phyloP scores from a whole-genome alignment of 2,329 filamentous ascomycete species.

The Colletotrichum neosansevieriae region DNA sequence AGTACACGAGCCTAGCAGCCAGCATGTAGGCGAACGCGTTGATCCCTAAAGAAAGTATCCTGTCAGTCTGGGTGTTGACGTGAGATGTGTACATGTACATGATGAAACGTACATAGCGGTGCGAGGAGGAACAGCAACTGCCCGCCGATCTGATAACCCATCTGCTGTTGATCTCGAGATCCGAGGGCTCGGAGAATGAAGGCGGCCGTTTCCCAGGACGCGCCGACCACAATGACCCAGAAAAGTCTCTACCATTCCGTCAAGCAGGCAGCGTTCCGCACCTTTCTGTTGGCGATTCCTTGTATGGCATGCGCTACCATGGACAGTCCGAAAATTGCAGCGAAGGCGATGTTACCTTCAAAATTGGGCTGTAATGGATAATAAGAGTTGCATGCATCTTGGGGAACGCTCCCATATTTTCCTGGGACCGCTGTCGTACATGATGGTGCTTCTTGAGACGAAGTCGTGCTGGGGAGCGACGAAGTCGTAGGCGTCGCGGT shows the following conservation, averaged over 20 bases:
- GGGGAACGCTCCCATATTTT: conserved; percentile 48
- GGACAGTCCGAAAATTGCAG: conserved; percentile 47
- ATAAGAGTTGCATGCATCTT: conserved; percentile 49
- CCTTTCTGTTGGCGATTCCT: conserved; percentile 49
- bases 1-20: conserved; percentile 54
- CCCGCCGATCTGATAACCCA: conserved; percentile 47
- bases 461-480: conserved; percentile 10
- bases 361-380: conserved; percentile 51
- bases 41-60: conserved; percentile 47
- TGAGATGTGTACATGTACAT: no score
- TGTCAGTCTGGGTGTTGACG: conserved; percentile 1
- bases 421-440: conserved; percentile 51
- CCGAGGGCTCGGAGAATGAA: conserved; percentile 53
- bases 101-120: conserved; percentile 51
- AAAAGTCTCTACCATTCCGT: conserved; percentile 44
- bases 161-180: conserved; percentile 53
- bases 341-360: conserved; percentile 49
- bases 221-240: conserved; percentile 57
- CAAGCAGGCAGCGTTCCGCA: background rate
- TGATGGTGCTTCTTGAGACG: conserved; percentile 12
- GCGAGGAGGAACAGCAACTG: conserved; percentile 55
- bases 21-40: conserved; percentile 61
- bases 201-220: conserved; percentile 53
- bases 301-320: conserved; percentile 47
- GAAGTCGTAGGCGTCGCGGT: background rate